Evolutionary conservation across 2,329 filamentous ascomycete genomes (phyloP), one percentile per base, ranked within the genome.

Genomic region (Sporothrix dimorphospora): DNA sequence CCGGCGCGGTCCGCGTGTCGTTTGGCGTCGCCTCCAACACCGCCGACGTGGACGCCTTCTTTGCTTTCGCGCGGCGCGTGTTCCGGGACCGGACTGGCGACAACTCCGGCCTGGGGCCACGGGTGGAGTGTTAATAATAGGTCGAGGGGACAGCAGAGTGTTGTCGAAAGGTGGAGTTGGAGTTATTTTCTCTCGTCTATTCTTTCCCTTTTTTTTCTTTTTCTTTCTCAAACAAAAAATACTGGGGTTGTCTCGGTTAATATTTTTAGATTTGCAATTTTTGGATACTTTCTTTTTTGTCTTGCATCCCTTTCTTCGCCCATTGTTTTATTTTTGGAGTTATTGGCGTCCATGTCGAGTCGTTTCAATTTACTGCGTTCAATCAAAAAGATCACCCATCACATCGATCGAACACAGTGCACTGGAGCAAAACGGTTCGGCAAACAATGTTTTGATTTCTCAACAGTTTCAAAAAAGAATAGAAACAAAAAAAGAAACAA

Each of bases 1-100:
- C 76, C 0, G 81, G 81, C 0, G 81, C 81, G 1, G 75, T 83
- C 6, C 77, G 82, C 0, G 78, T 83, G 0, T 83, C 81, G 1
- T 81, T 83, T 71, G 82, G 82, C 24, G 73, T 82, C 21, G 81
- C 79, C 1, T 82, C 81, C 11, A 81, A 76, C 19, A 72, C 75
- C 1, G 75, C 71, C 0, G 82, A 83, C 51, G 78, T 83, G 1
- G 79, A 82, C n/a, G 73, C 72, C 6, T 80, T 83, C 63, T 76
- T 82, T 59, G 74, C 71, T 0, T 83, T 82, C 75, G 77, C 76
- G 0, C 72, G 77, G 47, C 74, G 74, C 53, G 79, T 77, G 0
- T 83, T 81, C 71, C 77, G 74, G 34, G 79, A 83, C 65, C 76
- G 81, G 0, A 40, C 73, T 1, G 27, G 69, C 14, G 71, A 75